These are phyloP conservation scores for Coemansia sp. DNA, from an alignment of 192 early-diverging fungal genomes.

Conservation along the genomic window DNA sequence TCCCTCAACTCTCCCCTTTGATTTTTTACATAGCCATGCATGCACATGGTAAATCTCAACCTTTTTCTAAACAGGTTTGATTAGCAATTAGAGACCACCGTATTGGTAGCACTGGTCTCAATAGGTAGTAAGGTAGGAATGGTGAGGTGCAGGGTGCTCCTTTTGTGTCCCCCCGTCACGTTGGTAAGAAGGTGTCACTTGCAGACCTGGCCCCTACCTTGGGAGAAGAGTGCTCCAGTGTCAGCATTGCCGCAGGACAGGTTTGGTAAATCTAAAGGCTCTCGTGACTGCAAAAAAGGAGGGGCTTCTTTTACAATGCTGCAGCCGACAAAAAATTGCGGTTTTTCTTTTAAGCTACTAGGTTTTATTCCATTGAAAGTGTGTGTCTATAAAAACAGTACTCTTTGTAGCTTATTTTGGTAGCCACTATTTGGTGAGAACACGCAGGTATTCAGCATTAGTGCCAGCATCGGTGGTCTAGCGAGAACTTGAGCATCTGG, in stretches of 20 bases:
- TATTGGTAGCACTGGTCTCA: neutral
- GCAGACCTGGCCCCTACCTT: too few relatives aligned
- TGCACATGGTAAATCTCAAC: neutral
- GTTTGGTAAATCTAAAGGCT: neutral
- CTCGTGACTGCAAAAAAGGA: neutral
- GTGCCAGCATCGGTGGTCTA: too few relatives aligned
- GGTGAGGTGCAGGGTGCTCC: neutral
- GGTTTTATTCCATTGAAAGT: neutral
- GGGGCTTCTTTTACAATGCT: neutral
- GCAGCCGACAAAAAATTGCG: too few relatives aligned
- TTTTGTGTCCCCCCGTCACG: neutral
- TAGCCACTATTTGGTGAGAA: neutral
- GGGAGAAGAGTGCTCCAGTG: too few relatives aligned
- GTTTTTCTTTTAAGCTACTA: neutral
- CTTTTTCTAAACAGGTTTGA: neutral
- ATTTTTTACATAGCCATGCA: neutral
- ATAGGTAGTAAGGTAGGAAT: too few relatives aligned
- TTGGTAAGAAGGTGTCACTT: neutral
- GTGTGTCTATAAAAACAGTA: neutral
- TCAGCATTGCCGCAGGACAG: neutral
- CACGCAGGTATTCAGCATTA: neutral
- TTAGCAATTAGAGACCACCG: neutral
- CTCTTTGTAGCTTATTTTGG: neutral
- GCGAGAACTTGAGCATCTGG: too few relatives aligned
- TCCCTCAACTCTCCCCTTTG: neutral